These are phyloP conservation scores for Colletotrichum musae DNA, from an alignment of 2,329 filamentous ascomycete species.

Conservation along the genomic window DNA sequence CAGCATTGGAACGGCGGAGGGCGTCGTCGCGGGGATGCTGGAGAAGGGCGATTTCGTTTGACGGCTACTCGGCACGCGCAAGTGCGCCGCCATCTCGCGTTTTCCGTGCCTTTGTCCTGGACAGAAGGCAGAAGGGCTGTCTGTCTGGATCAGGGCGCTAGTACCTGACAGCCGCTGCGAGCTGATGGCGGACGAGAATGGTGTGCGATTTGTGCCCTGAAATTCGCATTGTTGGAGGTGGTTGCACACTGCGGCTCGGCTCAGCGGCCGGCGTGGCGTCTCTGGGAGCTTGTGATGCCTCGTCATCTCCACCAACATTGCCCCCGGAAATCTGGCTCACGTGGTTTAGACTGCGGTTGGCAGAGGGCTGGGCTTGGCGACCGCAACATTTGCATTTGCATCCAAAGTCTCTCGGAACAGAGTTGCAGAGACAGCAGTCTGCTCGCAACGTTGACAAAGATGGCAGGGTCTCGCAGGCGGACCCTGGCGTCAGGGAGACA, in stretches of 20 bases:
- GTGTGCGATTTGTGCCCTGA: constrained; percentile 13
- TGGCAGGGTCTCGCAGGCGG: constrained; percentile 14
- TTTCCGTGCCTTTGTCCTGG: constrained; percentile 11
- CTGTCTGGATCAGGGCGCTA: background rate
- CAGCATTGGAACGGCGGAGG: constrained; percentile 3
- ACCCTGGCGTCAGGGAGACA: constrained; percentile 12
- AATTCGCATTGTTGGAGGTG: constrained; percentile 7
- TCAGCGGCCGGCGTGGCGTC: constrained; percentile 21
- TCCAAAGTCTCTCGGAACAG: constrained; percentile 13
- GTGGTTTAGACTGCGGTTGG: constrained; percentile 6
- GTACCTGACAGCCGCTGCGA: constrained; percentile 16
- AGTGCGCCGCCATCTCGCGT: constrained; percentile 13
- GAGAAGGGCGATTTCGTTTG: constrained; percentile 2
- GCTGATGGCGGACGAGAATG: constrained; percentile 4
- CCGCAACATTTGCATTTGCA: background rate
- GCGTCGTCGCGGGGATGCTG: constrained; percentile 14
- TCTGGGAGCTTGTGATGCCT: constrained; percentile 20
- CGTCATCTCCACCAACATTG: constrained; percentile 18
- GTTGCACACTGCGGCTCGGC: constrained; percentile 10
- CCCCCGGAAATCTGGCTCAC: constrained; percentile 14
- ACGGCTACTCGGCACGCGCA: constrained; percentile 20
- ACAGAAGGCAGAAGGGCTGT: background rate
- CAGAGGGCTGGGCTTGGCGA: constrained; percentile 15
- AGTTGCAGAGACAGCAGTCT: constrained; percentile 23
- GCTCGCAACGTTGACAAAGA: constrained; percentile 24